Base-by-base conservation (phyloP, 768 basidiomycete genomes). In the Candolleomyces eurysporus region DNA sequence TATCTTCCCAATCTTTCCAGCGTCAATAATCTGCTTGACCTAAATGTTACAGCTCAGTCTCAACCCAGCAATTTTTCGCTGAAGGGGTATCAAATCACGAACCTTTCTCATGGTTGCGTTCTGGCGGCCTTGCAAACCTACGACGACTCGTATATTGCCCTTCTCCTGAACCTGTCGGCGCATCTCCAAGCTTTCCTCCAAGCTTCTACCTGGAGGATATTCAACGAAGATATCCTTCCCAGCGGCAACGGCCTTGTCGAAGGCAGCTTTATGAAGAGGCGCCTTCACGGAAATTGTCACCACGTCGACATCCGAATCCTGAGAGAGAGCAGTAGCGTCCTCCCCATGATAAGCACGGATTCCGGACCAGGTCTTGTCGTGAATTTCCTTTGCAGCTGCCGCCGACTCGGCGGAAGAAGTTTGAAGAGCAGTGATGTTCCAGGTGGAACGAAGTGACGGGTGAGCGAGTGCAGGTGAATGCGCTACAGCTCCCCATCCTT, bases 201-300 rank as follows among this genome's bases (percentile, higher is more conserved):
- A 45, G 9, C 55, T 66, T 26, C 49, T 65, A 1, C 76, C 79
- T 14, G 67, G 73, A 4, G 79, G 77, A 76, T 77, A 80, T 63
- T 80, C 78, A 8, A 78, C 58, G 57, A 78, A 79, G 36, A 78
- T 61, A 42, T 73, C 62, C 63, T 79, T 80, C 22, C 74, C 75
- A 31, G 73, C 73, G 22, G 70, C 72, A 48, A 80, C 72, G 4
- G 67, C 72, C 16, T 75, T 72, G 40, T 71, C n/a, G 6, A 72
- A 65, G 1, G 69, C 66, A 2, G 66, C 65, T 32, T 68, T 71
- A 63, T 79, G 78, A 2, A 53, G n/a, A 9, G 66, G 64, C 16
- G 72, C 67, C 58, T 72, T 74, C 21, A 80, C 74, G 16, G 73
- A 56, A 1, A 78, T 72, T 0, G 67, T 73, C 31, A 80, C 71